phyloP scores from a whole-genome alignment of 768 basidiomycete genomes.

The Psilocybe cyanescens region DNA sequence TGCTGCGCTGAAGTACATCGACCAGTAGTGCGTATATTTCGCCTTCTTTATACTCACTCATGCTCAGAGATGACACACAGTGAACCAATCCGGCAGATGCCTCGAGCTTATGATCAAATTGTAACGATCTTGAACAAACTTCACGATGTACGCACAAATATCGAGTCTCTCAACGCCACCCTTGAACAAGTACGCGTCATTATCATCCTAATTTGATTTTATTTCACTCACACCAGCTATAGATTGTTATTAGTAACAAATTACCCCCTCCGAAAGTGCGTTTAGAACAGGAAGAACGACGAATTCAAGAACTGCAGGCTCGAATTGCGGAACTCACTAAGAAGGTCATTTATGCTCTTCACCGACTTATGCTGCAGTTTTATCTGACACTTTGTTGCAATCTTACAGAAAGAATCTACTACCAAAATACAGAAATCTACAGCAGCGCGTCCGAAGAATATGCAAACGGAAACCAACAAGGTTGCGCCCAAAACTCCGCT shows the following conservation, averaged over 20 bases:
- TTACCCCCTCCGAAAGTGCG: slow-evolving; percentile 33
- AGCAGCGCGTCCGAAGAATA: slow-evolving; percentile 21
- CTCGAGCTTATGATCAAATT: slow-evolving; percentile 51
- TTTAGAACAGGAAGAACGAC: slow-evolving; percentile 45
- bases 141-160: slow-evolving; percentile 39
- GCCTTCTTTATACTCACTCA: slow-evolving; percentile 2
- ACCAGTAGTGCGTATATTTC: slow-evolving; percentile 65
- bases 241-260: slow-evolving; percentile 14
- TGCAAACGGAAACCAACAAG: neutral
- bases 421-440: slow-evolving; percentile 6
- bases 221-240: neutral
- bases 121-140: slow-evolving; percentile 43
- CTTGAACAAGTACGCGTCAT: slow-evolving; percentile 19
- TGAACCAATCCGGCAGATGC: slow-evolving; percentile 52
- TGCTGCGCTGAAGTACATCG: slow-evolving; percentile 77
- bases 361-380: neutral
- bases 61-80: slow-evolving; percentile 21
- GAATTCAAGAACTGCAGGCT: slow-evolving; percentile 40
- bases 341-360: slow-evolving; percentile 33
- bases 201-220: neutral
- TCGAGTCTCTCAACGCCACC: slow-evolving; percentile 26
- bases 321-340: slow-evolving; percentile 42
- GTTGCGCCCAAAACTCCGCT: slow-evolving; percentile 2
- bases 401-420: slow-evolving; percentile 28
- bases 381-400: slow-evolving; percentile 9